phyloP scores from a whole-genome alignment of 31 red algal genomes.

The Endocladia muricata region DNA sequence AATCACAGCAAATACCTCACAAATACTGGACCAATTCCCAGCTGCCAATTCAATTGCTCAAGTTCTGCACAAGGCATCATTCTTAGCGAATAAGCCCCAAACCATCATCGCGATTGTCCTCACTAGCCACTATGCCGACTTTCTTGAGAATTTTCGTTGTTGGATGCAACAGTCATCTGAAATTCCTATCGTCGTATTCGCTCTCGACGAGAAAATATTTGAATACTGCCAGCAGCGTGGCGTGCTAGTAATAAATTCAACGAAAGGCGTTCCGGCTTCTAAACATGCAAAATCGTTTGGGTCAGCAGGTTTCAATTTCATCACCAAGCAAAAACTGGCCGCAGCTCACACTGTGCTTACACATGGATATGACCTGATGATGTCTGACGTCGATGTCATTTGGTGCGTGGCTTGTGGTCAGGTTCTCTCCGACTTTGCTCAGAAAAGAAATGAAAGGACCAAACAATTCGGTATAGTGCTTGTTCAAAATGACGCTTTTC shows the following conservation, averaged over 20 bases:
- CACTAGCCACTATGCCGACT: not conserved
- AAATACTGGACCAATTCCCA: no score
- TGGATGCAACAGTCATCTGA: not conserved
- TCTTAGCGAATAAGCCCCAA: no score
- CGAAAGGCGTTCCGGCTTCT: not conserved
- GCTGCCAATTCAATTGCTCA: no score
- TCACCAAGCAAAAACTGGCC: constrained; percentile 17
- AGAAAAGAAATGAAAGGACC: not conserved
- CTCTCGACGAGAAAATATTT: not conserved
- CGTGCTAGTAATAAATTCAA: not conserved
- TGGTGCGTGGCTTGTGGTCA: constrained; percentile 35
- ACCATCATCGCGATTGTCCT: not conserved
- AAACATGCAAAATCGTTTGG: not conserved
- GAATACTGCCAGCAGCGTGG: not conserved
- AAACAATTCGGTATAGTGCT: not conserved
- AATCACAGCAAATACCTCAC: no score
- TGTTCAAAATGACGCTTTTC: constrained; percentile 10
- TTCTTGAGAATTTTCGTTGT: not conserved
- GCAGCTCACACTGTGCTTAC: not conserved
- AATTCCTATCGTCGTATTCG: not conserved
- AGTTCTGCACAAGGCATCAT: no score
- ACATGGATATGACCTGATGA: constrained; percentile 11
- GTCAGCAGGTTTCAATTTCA: not conserved
- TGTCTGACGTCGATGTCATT: constrained; percentile 25
- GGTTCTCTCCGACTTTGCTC: not conserved